Percentiles rank a stretch among this genome's conserved stretches.
Conservation (phyloP, 1,284 basidiomycete species). For the Schizophyllum amplum region DNA sequence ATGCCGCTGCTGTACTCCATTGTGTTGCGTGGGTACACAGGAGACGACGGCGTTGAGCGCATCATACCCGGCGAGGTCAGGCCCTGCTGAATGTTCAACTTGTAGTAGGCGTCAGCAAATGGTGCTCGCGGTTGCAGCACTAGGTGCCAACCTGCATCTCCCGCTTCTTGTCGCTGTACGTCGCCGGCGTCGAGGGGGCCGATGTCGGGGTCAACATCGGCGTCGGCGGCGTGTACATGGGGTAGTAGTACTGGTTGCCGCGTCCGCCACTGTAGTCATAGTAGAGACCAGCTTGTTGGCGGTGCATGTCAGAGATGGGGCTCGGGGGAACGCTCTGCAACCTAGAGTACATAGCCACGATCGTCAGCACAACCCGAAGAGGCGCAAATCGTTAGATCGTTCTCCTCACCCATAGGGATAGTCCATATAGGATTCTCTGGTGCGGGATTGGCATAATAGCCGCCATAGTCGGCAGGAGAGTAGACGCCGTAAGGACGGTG, state of each 20-base stretch:
- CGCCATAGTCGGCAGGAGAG: slow-evolving; percentile 45
- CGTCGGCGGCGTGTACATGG: slow-evolving; percentile 49
- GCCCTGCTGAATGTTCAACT: slow-evolving; percentile 48
- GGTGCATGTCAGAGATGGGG: slow-evolving; percentile 33
- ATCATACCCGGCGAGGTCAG: slow-evolving; percentile 32
- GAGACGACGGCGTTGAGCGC: slow-evolving; percentile 33
- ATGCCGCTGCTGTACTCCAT: slow-evolving; percentile 43
- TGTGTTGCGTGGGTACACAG: slow-evolving; percentile 33
- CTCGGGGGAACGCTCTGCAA: slow-evolving; percentile 37
- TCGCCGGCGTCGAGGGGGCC: slow-evolving; percentile 30
- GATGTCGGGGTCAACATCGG: slow-evolving; percentile 44
- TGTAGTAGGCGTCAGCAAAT: slow-evolving; percentile 7
- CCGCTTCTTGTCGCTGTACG: slow-evolving; percentile 48
- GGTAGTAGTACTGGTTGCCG: slow-evolving; percentile 54
- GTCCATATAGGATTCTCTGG: slow-evolving; percentile 40
- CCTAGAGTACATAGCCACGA: slow-evolving; percentile 41
- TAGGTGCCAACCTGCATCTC: slow-evolving; percentile 42
- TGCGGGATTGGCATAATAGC: slow-evolving; percentile 44
- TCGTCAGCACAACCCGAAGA: slow-evolving; percentile 16
- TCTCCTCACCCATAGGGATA: slow-evolving; percentile 46
- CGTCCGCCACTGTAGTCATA: slow-evolving; percentile 52
- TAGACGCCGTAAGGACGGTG: slow-evolving; percentile 43
- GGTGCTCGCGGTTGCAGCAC: slow-evolving; percentile 7
- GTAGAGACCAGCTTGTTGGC: slow-evolving; percentile 45
- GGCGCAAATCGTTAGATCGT: slow-evolving; percentile 45